Evolutionary conservation across 2,329 filamentous ascomycete species (phyloP), one percentile per base, ranked within the genome.

Genomic region (Escovopsis sp.): DNA sequence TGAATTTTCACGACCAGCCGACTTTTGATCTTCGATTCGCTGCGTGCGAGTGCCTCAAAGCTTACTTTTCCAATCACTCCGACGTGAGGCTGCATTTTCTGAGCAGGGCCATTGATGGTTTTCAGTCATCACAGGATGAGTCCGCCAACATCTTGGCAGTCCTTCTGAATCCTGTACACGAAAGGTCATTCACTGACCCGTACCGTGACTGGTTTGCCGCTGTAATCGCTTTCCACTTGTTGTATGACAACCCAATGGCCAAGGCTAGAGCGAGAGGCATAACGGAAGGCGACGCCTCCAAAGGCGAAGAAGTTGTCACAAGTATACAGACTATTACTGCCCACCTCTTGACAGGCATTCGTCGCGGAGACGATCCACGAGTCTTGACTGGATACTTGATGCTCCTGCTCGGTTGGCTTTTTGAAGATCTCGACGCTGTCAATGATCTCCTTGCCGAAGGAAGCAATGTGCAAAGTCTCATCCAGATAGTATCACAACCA

Each of bases 401-500:
- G 81, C 64, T 96, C 9, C 72, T 98, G 3, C 78, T 83, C 30
- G 79, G 81, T 20, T 94, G 89, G 84, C 68, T 96, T 9, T 98
- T 88, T 56, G 89, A 98, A 56, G 87, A 94, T 51, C 76, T 86
- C 7, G 82, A 87, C 51, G 88, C 82, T 2, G 85, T 96, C 14
- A 87, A 96, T 57, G 87, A 98, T 59, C 87, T 98, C 48, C 69
- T 98, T 2, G 80, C 79, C 5, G 91, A 98, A 59, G 89, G 85
- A 1, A 94, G 86, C 61, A 93, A 86, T 56, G 71, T 96, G n/a
- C 83, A 95, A 54, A 83, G 79, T 36, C 67, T 95, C 29, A 76
- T 91, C 12, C 83, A 91, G 51, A 75, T 79, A 25, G 77, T 84
- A 34, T 55, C 70, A 15, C 79, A 79, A 48, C 74, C 79, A 45